Base-by-base conservation (phyloP, 2,329 filamentous ascomycete species). In the Diaporthe citrichinensis region DNA sequence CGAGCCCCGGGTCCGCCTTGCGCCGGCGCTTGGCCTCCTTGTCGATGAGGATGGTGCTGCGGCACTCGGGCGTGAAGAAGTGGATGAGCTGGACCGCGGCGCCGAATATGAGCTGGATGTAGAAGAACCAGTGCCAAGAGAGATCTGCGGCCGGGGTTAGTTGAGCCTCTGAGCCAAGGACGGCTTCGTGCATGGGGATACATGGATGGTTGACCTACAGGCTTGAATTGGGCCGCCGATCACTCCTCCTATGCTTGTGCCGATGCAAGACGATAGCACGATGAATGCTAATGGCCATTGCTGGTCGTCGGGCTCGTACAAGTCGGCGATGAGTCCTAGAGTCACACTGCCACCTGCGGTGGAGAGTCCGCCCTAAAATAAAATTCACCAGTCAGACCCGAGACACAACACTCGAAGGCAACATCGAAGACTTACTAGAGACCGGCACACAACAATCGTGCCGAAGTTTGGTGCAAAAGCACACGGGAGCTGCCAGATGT, bases 331-430 rank as follows among this genome's bases (percentile, higher is more conserved):
- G 83, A 93, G 90, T 10, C 91, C 91, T 2, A 93, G 82, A 0
- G 91, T 93, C 39, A 93, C 91, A 7, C 90, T 91, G 6, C 91
- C 91, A 72, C 92, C 92, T 7, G 91, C 91, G 3, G 90, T 91
- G 7, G 89, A 92, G 3, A 93, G 83, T 75, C 91, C 91, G 58
- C 90, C 74, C 57, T 72, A n/a, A 1, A 41, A n/a, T 14, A 9
- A 6, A 8, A 15, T n/a, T 10, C 17, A 17, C 6, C 0, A 10
- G 44, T 68, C 46, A 53, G 62, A 34, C 20, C 23, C 28, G 14
- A 17, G 31, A 1, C 10, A 7, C 20, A 31, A 6, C 49, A 34
- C n/a, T 2, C 4, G 14, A 0, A 3, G 17, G 3, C 2, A 17
- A 14, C n/a, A n/a, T 4, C 2, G 1, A n/a, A 57, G 12, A 55